A percentile compares a stretch with the other conserved stretches of the same genome.
Conservation (phyloP, 176 grass and related monocot genomes). For the Raddia guianensis region DNA sequence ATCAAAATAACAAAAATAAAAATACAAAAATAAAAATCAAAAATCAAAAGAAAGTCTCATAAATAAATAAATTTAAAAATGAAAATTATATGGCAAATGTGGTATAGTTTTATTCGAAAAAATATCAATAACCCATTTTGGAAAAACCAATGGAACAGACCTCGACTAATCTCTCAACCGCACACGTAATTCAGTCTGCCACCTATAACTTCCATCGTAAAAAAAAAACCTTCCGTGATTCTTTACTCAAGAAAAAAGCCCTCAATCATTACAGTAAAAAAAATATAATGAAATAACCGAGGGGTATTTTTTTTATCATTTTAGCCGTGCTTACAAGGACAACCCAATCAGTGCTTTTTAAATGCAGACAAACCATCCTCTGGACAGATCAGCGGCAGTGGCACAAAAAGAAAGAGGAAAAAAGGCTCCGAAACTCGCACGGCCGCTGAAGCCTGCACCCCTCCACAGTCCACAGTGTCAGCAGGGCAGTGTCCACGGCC, state of each 20-base stretch:
- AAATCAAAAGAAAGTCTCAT: too few species aligned
- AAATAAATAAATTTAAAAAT: too few species aligned
- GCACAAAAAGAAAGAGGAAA: not conserved
- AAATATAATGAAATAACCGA: not conserved
- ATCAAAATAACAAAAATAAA: too few species aligned
- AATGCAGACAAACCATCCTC: constrained; percentile 18
- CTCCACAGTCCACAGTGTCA: constrained; percentile 31
- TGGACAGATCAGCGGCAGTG: not conserved
- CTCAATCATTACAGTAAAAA: not conserved
- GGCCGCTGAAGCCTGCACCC: constrained; percentile 32
- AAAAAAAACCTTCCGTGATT: not conserved
- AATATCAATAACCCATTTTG: too few species aligned
- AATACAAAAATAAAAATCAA: too few species aligned
- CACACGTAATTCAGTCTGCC: too few species aligned
- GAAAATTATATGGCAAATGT: too few species aligned
- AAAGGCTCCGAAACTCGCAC: constrained; percentile 5
- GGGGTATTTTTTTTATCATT: constrained; percentile 9
- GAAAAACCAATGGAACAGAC: too few species aligned
- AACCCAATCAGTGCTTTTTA: not conserved
- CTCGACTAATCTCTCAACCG: too few species aligned
- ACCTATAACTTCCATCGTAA: not conserved
- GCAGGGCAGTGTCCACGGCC: not conserved
- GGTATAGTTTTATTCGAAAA: too few species aligned
- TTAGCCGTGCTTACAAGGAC: not conserved
- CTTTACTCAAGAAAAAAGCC: not conserved